Evolutionary conservation across 202 grass and related monocot genomes (phyloP), one percentile per base, ranked within the genome.

Genomic region (Eragrostis tef): DNA sequence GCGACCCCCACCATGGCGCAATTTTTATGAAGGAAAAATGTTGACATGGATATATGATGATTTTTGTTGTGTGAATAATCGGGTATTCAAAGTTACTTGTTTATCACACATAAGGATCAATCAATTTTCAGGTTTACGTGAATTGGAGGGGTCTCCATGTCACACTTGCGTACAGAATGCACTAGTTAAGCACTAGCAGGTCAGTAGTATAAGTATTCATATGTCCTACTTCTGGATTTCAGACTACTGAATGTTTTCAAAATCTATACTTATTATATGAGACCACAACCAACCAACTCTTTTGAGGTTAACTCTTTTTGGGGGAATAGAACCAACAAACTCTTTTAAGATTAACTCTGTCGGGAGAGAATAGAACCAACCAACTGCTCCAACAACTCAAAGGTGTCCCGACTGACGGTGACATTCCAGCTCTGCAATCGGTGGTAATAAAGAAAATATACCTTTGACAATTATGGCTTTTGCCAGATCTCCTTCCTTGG

Each of bases 401-500:
- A 62, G 71, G 78, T 45, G 45, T 75, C 44, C 12, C 36, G 43
- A 82, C n/a, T 39, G 72, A 87, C n/a, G 7, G 64, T 27, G 34
- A 34, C 71, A 70, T 67, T 15, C 16, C 27, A 70, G 26, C 56
- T 14, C 66, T 53, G 61, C 51, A 75, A 59, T 59, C 19, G 59
- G 49, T 34, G 16, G 48, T 39, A 64, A 51, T 27, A 57, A 74
- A 80, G 64, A 25, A 73, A 83, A 75, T 56, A 46, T 41, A 29
- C 64, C 25, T 70, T n/a, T 48, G 39, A 62, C 16, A 4, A 62
- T 78, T 85, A 70, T 78, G 79, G 57, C 56, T 73, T 85, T 79
- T 59, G 27, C 42, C 83, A 67, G 65, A 85, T 78, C 54, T 42
- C 51, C 31, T 73, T 71, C 75, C 39, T 72, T 12, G 56, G 54